Base-by-base conservation (phyloP, 2,329 filamentous ascomycete genomes). In the Pseudogymnoascus sp. region DNA sequence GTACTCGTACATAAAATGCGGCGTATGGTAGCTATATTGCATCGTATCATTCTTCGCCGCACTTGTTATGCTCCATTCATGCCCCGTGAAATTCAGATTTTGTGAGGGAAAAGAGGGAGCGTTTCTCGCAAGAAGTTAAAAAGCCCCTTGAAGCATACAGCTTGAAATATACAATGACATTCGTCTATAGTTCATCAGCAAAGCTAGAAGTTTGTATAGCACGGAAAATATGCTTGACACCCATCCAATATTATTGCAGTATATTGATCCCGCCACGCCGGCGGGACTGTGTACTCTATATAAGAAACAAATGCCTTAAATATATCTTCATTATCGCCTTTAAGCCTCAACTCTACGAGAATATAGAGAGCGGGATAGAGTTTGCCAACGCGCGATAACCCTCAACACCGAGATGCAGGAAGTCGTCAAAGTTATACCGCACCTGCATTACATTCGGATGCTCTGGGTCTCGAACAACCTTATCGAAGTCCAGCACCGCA, bases 401-500 rank as follows among this genome's bases (percentile, higher is more conserved):
- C 3, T 68, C 72, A 1, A 79, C 77, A 69, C 81, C 85, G 2
- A 83, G 77, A 75, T 89, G 86, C 68, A 89, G 71, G 69, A 84
- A 83, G 71, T 88, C 85, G 0, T 85, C 85, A 1, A 77, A 79
- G 67, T 88, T 79, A 68, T 79, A 86, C 45, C 75, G 69, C 6
- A 73, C 71, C 21, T 74, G 74, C 70, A 86, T 69, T 71, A 76
- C 73, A 25, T 77, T 81, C 43, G 66, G 75, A 57, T 81, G 79
- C 37, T 72, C 71, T 3, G 76, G 75, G 70, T 87, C 80, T 41
- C 81, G 74, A 21, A 87, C 72, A 1, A 81, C 76, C 25, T 71
- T 74, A 68, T 88, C 85, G 69, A 89, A 87, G 70, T 89, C 85
- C 11, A 87, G 72, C 1, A 88, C 80, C 0, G 78, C 82, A 68